A percentile compares a stretch with the other conserved stretches of the same genome.
Evolutionary conservation across 441 rosid genomes (phyloP).

Genomic region (Gossypium gossypioides): DNA sequence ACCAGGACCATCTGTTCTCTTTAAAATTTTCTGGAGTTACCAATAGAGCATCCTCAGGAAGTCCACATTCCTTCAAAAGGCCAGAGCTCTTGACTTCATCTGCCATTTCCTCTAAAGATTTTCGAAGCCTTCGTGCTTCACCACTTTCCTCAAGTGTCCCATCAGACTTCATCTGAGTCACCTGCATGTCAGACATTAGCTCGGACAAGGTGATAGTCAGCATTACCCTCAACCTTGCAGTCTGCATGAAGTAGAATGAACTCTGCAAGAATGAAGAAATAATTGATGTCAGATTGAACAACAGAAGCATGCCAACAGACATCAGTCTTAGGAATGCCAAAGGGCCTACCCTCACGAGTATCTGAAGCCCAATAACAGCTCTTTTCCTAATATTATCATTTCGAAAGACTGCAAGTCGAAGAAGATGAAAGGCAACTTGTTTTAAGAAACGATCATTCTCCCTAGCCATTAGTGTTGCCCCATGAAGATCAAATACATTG

Average conservation of each 20-base stretch:
- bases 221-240: conserved; percentile 92
- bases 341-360: conserved; percentile 72
- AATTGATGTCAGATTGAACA: conserved; percentile 15
- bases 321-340: conserved; percentile 12
- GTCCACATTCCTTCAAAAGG: conserved; percentile 69
- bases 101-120: conserved; percentile 87
- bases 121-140: conserved; percentile 85
- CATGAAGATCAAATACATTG: conserved; percentile 82
- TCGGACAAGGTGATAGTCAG: conserved; percentile 94
- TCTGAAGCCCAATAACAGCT: conserved; percentile 91
- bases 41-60: conserved; percentile 59
- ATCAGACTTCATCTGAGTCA: conserved; percentile 91
- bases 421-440: conserved; percentile 95
- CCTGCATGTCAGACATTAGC: conserved; percentile 95
- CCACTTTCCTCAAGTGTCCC: conserved; percentile 95
- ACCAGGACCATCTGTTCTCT: conserved; percentile 87
- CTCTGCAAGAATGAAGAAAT: conserved; percentile 56
- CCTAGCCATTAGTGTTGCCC: conserved; percentile 94
- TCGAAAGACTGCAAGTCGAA: conserved; percentile 87
- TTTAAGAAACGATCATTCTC: conserved; percentile 97
- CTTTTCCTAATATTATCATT: conserved; percentile 87
- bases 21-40: conserved; percentile 45
- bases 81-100: conserved; percentile 62
- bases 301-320: conserved; percentile 7
- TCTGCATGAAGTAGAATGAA: conserved; percentile 82